phyloP scores from a whole-genome alignment of 2,329 filamentous ascomycete genomes.

The Thelonectria olida region DNA sequence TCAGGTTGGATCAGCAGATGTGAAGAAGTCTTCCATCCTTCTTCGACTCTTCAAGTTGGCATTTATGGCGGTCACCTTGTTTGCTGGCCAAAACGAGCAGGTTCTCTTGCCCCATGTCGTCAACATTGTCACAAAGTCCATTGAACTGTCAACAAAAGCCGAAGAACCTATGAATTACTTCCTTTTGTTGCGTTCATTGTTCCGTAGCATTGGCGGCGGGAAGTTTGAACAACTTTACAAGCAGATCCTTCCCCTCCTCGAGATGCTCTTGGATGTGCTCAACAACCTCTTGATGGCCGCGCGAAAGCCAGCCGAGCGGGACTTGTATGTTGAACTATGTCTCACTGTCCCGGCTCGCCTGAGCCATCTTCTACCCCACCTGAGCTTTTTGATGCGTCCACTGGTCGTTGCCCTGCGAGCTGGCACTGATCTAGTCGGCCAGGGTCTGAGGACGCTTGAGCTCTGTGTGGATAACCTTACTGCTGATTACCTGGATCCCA shows the following conservation, averaged over 20 bases:
- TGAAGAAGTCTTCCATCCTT: constrained; percentile 91
- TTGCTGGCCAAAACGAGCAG: constrained; percentile 93
- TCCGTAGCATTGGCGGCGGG: constrained; percentile 95
- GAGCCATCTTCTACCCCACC: constrained; percentile 92
- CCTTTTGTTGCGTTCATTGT: constrained; percentile 87
- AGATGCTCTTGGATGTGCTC: constrained; percentile 97
- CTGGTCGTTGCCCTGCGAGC: constrained; percentile 94
- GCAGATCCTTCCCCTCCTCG: constrained; percentile 92
- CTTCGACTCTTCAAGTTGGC: constrained; percentile 96
- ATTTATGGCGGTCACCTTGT: constrained; percentile 99
- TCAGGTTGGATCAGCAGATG: constrained; percentile 90
- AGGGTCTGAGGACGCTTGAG: constrained; percentile 91
- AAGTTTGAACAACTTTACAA: constrained; percentile 99
- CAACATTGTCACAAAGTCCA: constrained; percentile 96
- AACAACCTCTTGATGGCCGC: constrained; percentile 94
- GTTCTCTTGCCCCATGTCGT: constrained; percentile 95
- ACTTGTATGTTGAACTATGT: constrained; percentile 96
- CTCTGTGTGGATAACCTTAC: constrained; percentile 98
- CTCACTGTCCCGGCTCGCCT: constrained; percentile 94
- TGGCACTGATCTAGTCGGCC: constrained; percentile 91
- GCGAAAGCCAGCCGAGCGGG: constrained; percentile 87
- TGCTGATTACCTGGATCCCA: constrained; percentile 96
- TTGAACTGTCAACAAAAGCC: constrained; percentile 92
- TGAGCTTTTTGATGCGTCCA: constrained; percentile 96
- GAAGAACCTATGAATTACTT: constrained; percentile 99